Percentiles rank a stretch among this genome's conserved stretches.
Evolutionary conservation across 2,329 filamentous ascomycete species (phyloP).

Genomic region (Plenodomus lindquistii): DNA sequence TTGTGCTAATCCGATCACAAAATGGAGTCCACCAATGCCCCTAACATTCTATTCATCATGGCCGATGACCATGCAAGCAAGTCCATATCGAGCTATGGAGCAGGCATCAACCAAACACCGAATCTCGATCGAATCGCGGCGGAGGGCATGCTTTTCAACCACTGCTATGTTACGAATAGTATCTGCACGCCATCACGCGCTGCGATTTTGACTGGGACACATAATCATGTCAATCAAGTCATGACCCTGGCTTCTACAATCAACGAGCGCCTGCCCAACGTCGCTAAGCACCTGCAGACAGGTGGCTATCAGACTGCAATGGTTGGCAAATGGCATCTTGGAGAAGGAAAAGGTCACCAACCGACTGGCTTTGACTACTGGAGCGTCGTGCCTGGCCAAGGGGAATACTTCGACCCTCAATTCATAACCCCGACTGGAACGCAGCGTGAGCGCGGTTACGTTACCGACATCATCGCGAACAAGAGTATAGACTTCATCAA

Average conservation of each 20-base stretch:
- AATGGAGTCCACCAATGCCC: constrained; percentile 18
- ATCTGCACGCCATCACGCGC: constrained; percentile 59
- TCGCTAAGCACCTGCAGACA: constrained; percentile 55
- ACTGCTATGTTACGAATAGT: constrained; percentile 59
- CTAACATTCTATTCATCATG: constrained; percentile 58
- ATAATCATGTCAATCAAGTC: constrained; percentile 60
- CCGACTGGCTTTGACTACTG: constrained; percentile 53
- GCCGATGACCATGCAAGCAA: constrained; percentile 60
- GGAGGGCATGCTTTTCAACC: constrained; percentile 57
- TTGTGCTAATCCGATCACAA: too few species aligned
- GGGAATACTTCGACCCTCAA: constrained; percentile 56
- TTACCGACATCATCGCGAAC: constrained; percentile 58
- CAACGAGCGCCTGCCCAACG: constrained; percentile 56
- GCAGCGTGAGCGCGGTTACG: constrained; percentile 49
- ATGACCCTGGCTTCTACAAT: constrained; percentile 55
- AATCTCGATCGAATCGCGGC: constrained; percentile 56
- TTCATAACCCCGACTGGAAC: constrained; percentile 51
- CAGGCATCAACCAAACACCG: constrained; percentile 57
- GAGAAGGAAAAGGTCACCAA: constrained; percentile 52
- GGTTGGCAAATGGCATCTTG: constrained; percentile 60
- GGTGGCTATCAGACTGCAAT: constrained; percentile 57
- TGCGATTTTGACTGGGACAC: constrained; percentile 54
- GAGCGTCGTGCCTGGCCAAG: constrained; percentile 57
- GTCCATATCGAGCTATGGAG: constrained; percentile 54
- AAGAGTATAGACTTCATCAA: constrained; percentile 46